phyloP scores from a whole-genome alignment of 140 eudicot species.

The Stevia rebaudiana region DNA sequence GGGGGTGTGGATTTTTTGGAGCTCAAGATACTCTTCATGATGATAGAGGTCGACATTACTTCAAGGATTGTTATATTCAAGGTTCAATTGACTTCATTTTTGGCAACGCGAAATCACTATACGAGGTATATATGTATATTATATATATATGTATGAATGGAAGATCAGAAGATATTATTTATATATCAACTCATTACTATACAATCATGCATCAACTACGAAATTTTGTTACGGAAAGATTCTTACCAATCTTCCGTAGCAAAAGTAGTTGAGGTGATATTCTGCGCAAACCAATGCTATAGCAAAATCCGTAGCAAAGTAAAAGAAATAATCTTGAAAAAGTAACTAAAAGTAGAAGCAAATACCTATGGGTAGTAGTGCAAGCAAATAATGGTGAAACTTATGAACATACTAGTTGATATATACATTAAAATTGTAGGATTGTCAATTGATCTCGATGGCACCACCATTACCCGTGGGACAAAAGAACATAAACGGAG shows the following conservation, averaged over 20 bases:
- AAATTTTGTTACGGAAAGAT: no score
- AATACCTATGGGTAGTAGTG: no score
- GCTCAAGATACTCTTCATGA: slow-evolving; percentile 96
- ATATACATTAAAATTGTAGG: slow-evolving; percentile 26
- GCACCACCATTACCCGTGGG: slow-evolving; percentile 64
- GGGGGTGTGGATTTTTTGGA: slow-evolving; percentile 97
- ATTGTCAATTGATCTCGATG: slow-evolving; percentile 63
- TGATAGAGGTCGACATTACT: slow-evolving; percentile 95
- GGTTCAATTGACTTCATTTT: slow-evolving; percentile 91
- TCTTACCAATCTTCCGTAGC: no score
- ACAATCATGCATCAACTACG: no score
- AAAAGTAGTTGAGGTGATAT: no score
- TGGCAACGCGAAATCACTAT: slow-evolving; percentile 82
- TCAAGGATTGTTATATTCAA: slow-evolving; percentile 80
- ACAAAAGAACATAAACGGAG: slow-evolving; percentile 56
- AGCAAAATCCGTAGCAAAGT: no score
- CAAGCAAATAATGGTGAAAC: no score
- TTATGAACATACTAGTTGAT: no score
- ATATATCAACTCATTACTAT: background rate
- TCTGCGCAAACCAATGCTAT: no score
- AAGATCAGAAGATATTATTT: background rate
- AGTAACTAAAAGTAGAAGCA: no score
- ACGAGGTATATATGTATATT: slow-evolving; percentile 45
- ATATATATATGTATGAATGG: background rate
- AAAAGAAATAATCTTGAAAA: no score